Evolutionary conservation across 352 stramenopile species (phyloP), one percentile per base, ranked within the genome.

Genomic region (Globisporangium iwayamae): DNA sequence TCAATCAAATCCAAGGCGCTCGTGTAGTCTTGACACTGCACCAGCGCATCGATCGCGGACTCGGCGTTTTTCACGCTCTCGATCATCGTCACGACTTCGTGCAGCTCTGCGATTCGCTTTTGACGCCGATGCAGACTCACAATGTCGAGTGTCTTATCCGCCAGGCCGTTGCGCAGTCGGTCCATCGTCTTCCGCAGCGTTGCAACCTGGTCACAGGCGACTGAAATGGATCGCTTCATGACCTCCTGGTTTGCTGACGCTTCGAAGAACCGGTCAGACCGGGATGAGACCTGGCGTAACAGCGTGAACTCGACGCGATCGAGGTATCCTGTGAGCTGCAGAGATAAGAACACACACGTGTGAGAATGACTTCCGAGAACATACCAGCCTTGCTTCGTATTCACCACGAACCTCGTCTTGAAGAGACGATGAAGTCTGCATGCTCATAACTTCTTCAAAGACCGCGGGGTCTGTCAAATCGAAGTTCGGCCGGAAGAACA

Each of bases 281-380:
- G 80, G 9, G 85, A 94, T 38, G 85, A 93, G 38, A 96, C 85
- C 65, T 96, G 85, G 2, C 87, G 83, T 47, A 96, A 72, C 52
- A 96, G 73, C 41, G 85, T 91, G 64, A 94, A 90, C 63, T 96
- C 85, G 47, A 96, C 87, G 34, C 82, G 80, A 65, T 96, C 87
- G 58, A 96, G 66, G 67, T 94, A 93, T 47, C 75, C 77, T 9
- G 85, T 90, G 41, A 96, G 65, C 83, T 90, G 56, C 14, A 56
- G 20, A 48, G 11, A 22, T 32, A 10, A 48, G 36, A n/a, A 22
- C 43, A 16, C n/a, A 58, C 1, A 62, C 56, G 16, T 57, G 43
- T 10, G 41, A 38, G 18, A 48, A 32, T 22, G 34, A 36, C 48
- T 22, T 30, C 13, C 36, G 32, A 36, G 32, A 36, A 36, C 4